Base-by-base conservation (phyloP, 805 yeast species). In the Kodamaea kakaduensis region DNA sequence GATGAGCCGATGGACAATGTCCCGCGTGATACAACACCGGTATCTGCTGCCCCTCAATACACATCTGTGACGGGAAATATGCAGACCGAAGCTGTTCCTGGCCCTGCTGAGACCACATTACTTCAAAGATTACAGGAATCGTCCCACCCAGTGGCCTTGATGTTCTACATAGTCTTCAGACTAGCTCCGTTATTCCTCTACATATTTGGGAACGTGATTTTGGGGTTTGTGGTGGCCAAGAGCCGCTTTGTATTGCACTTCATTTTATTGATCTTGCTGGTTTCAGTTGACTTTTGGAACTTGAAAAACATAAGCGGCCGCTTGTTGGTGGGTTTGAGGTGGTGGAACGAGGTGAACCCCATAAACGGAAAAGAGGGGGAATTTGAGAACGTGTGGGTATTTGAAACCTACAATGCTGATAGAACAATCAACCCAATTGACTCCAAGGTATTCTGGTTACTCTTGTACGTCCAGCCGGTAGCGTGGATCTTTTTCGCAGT, bases 261-360 rank as follows among this genome's bases (percentile, higher is more conserved):
- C 67, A 88, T 90, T 10, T 56, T 78, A 5, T 79, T 87, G 15
- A 77, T 89, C 2, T 63, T 93, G 12, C 62, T 88, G 13, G 69
- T 86, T 14, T 84, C 96, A 0, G 86, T 87, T 1, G 98, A 90
- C 57, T 90, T 90, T 52, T 90, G 97, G 94, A 83, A 85, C 52
- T 78, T 86, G 16, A 93, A 90, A 54, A 90, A 90, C 58, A 84
- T 90, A 17, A 71, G 95, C 14, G 98, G 98, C 1, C 67, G 97
- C 40, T 71, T 86, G 38, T 60, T 90, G 37, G 97, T 93, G 4
- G 97, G 97, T 0, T 69, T 93, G 44, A 72, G 94, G 45, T 90
- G 98, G 98, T 90, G 97, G 96, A 93, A 90, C 55, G 97, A 90
- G 54, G 57, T 64, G 3, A 60, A 51, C 35, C 42, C 45, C 12